Conservation (phyloP, 768 basidiomycete species). For the Cubamyces sp. region DNA sequence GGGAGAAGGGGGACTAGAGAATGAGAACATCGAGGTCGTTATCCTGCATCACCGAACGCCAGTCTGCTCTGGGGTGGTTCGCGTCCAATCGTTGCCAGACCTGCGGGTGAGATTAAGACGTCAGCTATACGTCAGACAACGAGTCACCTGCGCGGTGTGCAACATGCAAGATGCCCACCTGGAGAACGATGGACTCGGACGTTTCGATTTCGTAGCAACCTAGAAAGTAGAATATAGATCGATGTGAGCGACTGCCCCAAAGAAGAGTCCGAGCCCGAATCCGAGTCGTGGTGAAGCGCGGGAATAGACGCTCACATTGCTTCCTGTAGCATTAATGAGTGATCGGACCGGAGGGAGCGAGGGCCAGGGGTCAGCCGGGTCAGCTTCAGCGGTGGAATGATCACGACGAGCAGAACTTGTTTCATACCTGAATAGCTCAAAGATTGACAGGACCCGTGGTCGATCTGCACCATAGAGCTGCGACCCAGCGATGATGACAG, state of each 20-base stretch:
- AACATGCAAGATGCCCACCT: slow-evolving; percentile 33
- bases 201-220: slow-evolving; percentile 45
- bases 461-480: slow-evolving; percentile 33
- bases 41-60: slow-evolving; percentile 43
- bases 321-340: slow-evolving; percentile 28
- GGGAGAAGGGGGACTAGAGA: slow-evolving; percentile 23
- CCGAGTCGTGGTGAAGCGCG: not conserved
- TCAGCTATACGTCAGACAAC: slow-evolving; percentile 21
- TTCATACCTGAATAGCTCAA: slow-evolving; percentile 38
- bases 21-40: slow-evolving; percentile 33
- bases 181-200: slow-evolving; percentile 38
- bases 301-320: slow-evolving; percentile 30
- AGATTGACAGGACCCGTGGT: slow-evolving; percentile 32
- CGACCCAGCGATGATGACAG: slow-evolving; percentile 37
- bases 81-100: slow-evolving; percentile 43
- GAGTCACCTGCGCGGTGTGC: slow-evolving; percentile 6
- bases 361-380: slow-evolving; percentile 11
- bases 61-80: slow-evolving; percentile 36
- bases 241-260: slow-evolving; percentile 9
- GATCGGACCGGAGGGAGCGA: slow-evolving; percentile 18
- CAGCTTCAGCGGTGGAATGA: slow-evolving; percentile 11
- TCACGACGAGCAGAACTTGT: slow-evolving; percentile 9
- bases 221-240: slow-evolving; percentile 15
- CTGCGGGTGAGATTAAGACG: slow-evolving; percentile 24
- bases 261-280: slow-evolving; percentile 15